Evolutionary conservation across 2,329 filamentous ascomycete genomes (phyloP), one percentile per base, ranked within the genome.

Genomic region (Fusarium miscanthi): DNA sequence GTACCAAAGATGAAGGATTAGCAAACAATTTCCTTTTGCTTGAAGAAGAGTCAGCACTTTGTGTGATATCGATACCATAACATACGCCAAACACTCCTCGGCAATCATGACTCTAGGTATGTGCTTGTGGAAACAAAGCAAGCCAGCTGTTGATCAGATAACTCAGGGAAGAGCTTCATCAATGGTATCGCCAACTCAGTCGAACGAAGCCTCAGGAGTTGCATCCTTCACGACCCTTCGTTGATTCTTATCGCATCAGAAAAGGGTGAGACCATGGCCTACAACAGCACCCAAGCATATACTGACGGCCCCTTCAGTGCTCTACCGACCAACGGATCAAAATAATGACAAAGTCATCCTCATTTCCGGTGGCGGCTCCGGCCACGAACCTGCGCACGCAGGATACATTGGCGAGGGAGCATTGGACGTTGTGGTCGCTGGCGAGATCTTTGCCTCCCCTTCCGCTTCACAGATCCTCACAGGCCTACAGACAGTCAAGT

Each of bases 361-460:
- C 10, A 51, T 77, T 33, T 76, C 75, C 1, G 75, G 75, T 9
- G 75, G 74, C 10, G 74, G 75, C 17, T 77, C 75, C 1, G 75
- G 75, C 11, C 75, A 77, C 23, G 75, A 77, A 31, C 75, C 75
- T 10, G 75, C 75, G 4, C 74, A 77, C 11, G 74, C 75, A 12
- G 75, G 74, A 59, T 77, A 76, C 63, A 42, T 77, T 4, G 75
- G 75, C 16, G 69, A 75, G 13, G 75, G 75, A 2, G 74, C 74
- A 16, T 56, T 77, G 1, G 75, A 77, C 41, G 65, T 64, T 5
- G 73, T 76, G 10, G 58, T 77, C 7, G 74, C 75, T 1, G 75
- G 75, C 45, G 71, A 77, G 46, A 76, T 76, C 42, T 77, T 77
- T 69, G 74, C 75, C 5, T 77, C 75, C 17, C 75, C 75, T 2